Evolutionary conservation across 768 basidiomycete species (phyloP).

Genomic region (Boletus barrowsii): DNA sequence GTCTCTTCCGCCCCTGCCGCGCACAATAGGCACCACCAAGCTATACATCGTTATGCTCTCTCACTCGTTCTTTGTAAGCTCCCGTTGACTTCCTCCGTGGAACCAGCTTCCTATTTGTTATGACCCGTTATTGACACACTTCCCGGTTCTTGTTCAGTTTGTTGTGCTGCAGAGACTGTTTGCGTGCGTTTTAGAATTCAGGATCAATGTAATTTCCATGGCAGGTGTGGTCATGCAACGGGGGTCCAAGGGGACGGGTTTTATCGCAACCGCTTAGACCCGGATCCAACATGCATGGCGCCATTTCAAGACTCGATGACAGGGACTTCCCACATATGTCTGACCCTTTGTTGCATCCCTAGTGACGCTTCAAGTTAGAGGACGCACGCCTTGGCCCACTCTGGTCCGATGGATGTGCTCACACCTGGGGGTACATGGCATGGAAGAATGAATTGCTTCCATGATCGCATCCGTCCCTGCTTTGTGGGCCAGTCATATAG

Average conservation of each 20-base stretch:
- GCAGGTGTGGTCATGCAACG: conserved; percentile 1
- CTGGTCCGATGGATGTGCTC: too few relatives aligned
- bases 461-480: too few relatives aligned
- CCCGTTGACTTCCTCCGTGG: conserved; percentile 12
- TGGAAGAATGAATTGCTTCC: too few relatives aligned
- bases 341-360: neutral
- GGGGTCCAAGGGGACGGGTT: neutral
- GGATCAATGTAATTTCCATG: conserved; percentile 19
- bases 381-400: too few relatives aligned
- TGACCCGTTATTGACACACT: conserved; percentile 21
- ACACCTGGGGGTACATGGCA: too few relatives aligned
- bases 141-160: conserved; percentile 11
- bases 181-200: conserved; percentile 8
- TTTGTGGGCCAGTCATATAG: too few relatives aligned
- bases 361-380: too few relatives aligned
- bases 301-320: too few relatives aligned
- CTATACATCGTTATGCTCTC: conserved; percentile 27
- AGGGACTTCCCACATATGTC: neutral
- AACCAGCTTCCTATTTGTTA: conserved; percentile 16
- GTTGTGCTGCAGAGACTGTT: conserved; percentile 7
- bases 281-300: too few relatives aligned
- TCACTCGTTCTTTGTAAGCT: conserved; percentile 22
- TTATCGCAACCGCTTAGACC: neutral
- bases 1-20: conserved; percentile 14
- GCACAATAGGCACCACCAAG: conserved; percentile 18